phyloP scores from a whole-genome alignment of 202 grass and related monocot genomes.

The Digitaria exilis region DNA sequence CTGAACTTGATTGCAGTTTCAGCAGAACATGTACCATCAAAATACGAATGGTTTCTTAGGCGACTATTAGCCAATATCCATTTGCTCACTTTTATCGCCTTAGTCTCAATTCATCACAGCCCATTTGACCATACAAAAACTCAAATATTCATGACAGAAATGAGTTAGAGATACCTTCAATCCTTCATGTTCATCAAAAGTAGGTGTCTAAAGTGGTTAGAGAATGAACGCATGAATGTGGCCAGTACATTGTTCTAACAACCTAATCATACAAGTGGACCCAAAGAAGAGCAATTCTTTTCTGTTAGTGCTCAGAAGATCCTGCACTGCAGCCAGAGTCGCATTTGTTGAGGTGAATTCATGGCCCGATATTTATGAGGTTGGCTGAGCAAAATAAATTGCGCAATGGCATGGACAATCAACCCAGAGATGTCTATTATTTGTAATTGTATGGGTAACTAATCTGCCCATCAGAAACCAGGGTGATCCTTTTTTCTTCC shows the following conservation, averaged over 20 bases:
- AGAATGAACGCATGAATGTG: constrained; percentile 35
- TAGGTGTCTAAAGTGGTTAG: constrained; percentile 18
- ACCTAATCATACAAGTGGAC: constrained; percentile 43
- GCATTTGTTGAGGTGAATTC: constrained; percentile 18
- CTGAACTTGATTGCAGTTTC: neutral
- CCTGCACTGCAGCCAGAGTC: constrained; percentile 16
- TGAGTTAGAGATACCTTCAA: neutral
- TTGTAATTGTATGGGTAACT: constrained; percentile 1
- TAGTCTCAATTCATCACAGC: neutral
- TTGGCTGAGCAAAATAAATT: constrained; percentile 7
- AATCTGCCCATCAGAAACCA: constrained; percentile 24
- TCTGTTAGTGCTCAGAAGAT: constrained; percentile 22
- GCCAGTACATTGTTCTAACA: constrained; percentile 37
- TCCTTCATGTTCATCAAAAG: constrained; percentile 40
- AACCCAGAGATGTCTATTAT: constrained; percentile 1
- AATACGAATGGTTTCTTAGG: no score
- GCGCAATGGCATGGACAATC: neutral
- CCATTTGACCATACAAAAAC: neutral
- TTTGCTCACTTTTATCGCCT: neutral
- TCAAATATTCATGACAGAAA: constrained; percentile 19
- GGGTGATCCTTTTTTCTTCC: neutral
- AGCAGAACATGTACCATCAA: neutral
- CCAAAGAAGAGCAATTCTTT: constrained; percentile 7
- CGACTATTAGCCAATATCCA: neutral
- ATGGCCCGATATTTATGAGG: neutral